Percentiles rank a stretch among this genome's conserved stretches.
phyloP scores from a whole-genome alignment of 345 rosid genomes.

The Draba incana region DNA sequence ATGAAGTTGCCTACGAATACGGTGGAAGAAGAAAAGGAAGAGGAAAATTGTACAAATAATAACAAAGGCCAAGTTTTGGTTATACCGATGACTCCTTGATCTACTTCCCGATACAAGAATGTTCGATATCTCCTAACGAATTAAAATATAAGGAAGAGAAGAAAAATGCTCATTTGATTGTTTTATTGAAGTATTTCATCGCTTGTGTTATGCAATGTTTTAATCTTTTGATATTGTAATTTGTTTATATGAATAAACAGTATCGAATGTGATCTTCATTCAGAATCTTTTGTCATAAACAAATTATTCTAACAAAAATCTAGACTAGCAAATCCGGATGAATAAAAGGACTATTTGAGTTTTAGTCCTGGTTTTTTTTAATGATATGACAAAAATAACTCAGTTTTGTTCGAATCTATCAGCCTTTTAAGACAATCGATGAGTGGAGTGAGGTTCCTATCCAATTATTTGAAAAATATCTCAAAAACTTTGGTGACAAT shows the following conservation, averaged over 20 bases:
- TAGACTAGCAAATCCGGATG: background rate
- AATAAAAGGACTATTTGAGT: background rate
- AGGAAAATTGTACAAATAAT: slow-evolving; percentile 19
- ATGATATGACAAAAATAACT: background rate
- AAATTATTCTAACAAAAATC: background rate
- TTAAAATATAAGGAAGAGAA: slow-evolving; percentile 7
- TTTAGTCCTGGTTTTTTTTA: background rate
- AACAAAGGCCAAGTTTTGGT: slow-evolving; percentile 30
- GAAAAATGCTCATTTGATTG: background rate
- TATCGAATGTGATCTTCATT: background rate
- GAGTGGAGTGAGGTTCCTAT: too few species aligned
- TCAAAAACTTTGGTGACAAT: too few species aligned
- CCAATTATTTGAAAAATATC: too few species aligned
- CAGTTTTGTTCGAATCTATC: too few species aligned
- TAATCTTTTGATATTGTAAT: slow-evolving; percentile 17
- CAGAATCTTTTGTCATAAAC: background rate
- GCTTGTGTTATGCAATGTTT: slow-evolving; percentile 4
- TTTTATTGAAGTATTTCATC: slow-evolving; percentile 10
- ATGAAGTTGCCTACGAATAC: slow-evolving; percentile 31
- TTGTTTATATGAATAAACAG: slow-evolving; percentile 15
- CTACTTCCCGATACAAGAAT: slow-evolving; percentile 9
- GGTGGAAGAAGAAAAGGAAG: slow-evolving; percentile 37
- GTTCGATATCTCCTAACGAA: slow-evolving; percentile 1
- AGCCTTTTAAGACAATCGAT: too few species aligned
- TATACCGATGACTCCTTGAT: slow-evolving; percentile 46